Conservation (phyloP, 2,329 filamentous ascomycete genomes). For the Phoma sp. region DNA sequence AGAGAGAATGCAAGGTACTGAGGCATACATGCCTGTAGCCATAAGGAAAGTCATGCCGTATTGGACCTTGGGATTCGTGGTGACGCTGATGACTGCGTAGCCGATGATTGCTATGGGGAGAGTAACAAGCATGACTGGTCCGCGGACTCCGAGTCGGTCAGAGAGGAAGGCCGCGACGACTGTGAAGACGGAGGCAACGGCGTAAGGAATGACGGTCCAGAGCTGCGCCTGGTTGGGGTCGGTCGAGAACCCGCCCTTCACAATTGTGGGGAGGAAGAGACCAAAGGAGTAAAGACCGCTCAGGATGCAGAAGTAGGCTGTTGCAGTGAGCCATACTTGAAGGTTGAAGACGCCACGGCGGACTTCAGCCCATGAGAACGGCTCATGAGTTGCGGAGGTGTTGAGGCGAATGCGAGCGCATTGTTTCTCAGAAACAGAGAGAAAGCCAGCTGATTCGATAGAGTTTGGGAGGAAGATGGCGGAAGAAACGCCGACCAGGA, state of each 20-base stretch:
- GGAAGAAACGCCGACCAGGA: constrained; percentile 59
- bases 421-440: constrained; percentile 59
- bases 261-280: constrained; percentile 70
- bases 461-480: constrained; percentile 64
- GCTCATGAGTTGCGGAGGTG: constrained; percentile 47
- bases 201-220: constrained; percentile 69
- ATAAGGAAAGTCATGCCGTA: constrained; percentile 73
- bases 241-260: constrained; percentile 61
- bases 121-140: constrained; percentile 67
- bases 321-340: constrained; percentile 68
- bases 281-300: constrained; percentile 68
- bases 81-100: constrained; percentile 68
- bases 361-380: constrained; percentile 67
- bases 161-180: constrained; percentile 64
- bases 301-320: constrained; percentile 65
- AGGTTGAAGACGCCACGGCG: constrained; percentile 64
- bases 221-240: constrained; percentile 65
- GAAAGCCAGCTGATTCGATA: constrained; percentile 60
- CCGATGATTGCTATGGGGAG: constrained; percentile 69
- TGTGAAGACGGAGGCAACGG: constrained; percentile 60
- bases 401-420: constrained; percentile 57
- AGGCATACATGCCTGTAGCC: constrained; percentile 68
- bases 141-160: constrained; percentile 65
- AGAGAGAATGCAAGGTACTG: constrained; percentile 66
- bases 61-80: constrained; percentile 57